Evolutionary conservation across 2,329 filamentous ascomycete genomes (phyloP).

Genomic region (Eutypa lata): DNA sequence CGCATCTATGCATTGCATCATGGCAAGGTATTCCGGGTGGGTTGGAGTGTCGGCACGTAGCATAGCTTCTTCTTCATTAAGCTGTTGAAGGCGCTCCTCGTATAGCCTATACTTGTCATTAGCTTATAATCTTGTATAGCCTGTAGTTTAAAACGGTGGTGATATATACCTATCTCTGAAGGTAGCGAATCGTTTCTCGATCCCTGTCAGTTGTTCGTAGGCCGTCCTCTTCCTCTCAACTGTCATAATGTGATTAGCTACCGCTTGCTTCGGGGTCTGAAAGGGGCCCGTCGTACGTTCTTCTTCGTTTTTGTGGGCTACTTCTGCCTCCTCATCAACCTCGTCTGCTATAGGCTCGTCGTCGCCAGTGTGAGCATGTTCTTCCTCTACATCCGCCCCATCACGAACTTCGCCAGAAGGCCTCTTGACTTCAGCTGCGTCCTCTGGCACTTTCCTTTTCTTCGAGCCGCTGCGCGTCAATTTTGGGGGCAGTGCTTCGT

Average conservation of each 20-base stretch:
- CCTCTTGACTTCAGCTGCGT: slow-evolving; percentile 13
- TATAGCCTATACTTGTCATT: slow-evolving; percentile 60
- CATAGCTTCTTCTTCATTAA: slow-evolving; percentile 69
- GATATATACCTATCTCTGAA: slow-evolving; percentile 71
- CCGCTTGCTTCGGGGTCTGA: slow-evolving; percentile 4
- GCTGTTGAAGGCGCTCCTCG: slow-evolving; percentile 79
- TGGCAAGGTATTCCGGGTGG: slow-evolving; percentile 89
- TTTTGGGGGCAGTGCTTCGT: slow-evolving; percentile 21
- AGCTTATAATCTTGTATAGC: slow-evolving; percentile 19
- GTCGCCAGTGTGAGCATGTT: slow-evolving; percentile 47
- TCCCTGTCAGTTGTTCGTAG: slow-evolving; percentile 71
- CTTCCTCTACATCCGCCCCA: slow-evolving; percentile 34
- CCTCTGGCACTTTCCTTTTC: slow-evolving; percentile 27
- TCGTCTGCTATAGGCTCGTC: slow-evolving; percentile 54
- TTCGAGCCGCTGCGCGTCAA: slow-evolving; percentile 33
- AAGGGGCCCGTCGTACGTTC: slow-evolving; percentile 46
- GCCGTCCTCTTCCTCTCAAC: slow-evolving; percentile 77
- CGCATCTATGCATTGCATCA: slow-evolving; percentile 82
- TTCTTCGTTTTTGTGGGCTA: slow-evolving; percentile 60
- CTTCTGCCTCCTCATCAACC: slow-evolving; percentile 58
- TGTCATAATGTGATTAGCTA: slow-evolving; percentile 38
- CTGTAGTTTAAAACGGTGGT: not conserved
- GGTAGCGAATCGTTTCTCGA: slow-evolving; percentile 85
- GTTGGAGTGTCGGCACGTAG: slow-evolving; percentile 59
- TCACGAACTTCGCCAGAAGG: slow-evolving; percentile 29